Conservation (phyloP, 257 asterid species). For the Solanum chmielewskii region DNA sequence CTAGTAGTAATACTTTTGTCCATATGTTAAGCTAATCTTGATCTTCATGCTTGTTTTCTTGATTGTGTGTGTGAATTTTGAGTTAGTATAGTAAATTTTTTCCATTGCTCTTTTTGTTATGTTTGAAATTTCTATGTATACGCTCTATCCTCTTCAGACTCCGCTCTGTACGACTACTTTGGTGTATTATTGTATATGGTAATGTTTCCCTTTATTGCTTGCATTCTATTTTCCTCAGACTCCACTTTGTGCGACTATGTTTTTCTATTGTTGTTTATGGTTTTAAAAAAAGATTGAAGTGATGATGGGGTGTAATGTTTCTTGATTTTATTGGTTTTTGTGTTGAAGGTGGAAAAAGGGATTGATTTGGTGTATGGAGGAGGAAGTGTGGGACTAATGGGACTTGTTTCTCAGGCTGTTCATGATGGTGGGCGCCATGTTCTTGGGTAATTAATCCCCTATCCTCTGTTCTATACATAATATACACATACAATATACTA, state of each 20-base stretch:
- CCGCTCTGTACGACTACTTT: too few relatives aligned
- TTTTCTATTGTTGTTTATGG: not conserved
- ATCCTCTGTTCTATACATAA: not conserved
- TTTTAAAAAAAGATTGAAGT: not conserved
- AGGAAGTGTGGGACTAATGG: constrained; percentile 98
- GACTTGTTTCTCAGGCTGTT: constrained; percentile 98
- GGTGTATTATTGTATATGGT: too few relatives aligned
- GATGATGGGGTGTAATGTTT: constrained; percentile 8
- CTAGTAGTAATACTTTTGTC: not conserved
- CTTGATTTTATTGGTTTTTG: constrained; percentile 6
- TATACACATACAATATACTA: not conserved
- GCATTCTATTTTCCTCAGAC: fast-evolving
- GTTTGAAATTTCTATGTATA: too few relatives aligned
- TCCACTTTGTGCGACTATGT: fast-evolving
- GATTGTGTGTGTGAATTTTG: not conserved
- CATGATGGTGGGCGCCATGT: constrained; percentile 99
- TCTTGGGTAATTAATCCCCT: constrained; percentile 49
- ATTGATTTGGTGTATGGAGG: constrained; percentile 98
- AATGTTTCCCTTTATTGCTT: too few relatives aligned
- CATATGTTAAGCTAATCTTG: not conserved
- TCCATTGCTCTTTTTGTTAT: too few relatives aligned
- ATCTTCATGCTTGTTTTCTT: not conserved
- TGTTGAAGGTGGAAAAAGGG: constrained; percentile 67
- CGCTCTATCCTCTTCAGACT: not conserved
- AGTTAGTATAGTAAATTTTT: not conserved